Conservation (phyloP, 2,329 filamentous ascomycete species). For the Microsporum ferrugineum region DNA sequence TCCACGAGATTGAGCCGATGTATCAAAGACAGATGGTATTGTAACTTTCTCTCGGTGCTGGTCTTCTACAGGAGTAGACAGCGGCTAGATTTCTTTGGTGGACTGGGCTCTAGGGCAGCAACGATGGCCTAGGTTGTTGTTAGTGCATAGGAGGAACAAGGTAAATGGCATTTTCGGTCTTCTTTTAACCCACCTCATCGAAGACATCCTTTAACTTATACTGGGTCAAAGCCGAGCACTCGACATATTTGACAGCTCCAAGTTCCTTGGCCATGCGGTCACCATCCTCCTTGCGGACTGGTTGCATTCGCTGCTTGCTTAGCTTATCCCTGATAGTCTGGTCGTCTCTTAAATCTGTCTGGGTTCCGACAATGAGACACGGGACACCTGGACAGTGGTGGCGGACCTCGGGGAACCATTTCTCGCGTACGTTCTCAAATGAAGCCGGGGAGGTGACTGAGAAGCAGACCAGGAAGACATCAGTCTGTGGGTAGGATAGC, state of each 20-base stretch:
- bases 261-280: slow-evolving; percentile 94
- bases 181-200: slow-evolving; percentile 63
- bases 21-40: neutral
- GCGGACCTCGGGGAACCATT: slow-evolving; percentile 97
- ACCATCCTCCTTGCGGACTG: slow-evolving; percentile 83
- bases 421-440: slow-evolving; percentile 98
- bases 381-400: slow-evolving; percentile 97
- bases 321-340: slow-evolving; percentile 79
- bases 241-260: slow-evolving; percentile 97
- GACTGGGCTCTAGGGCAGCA: slow-evolving; percentile 75
- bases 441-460: slow-evolving; percentile 94
- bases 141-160: slow-evolving; percentile 16
- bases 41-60: neutral
- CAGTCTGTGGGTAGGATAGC: slow-evolving; percentile 94
- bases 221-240: slow-evolving; percentile 95
- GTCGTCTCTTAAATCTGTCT: slow-evolving; percentile 91
- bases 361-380: slow-evolving; percentile 93
- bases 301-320: slow-evolving; percentile 88
- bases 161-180: neutral
- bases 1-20: neutral
- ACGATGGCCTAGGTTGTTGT: slow-evolving; percentile 64
- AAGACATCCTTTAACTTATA: slow-evolving; percentile 99
- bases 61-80: slow-evolving; percentile 3
- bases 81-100: slow-evolving; percentile 7
- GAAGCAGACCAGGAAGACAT: slow-evolving; percentile 98